Evolutionary conservation across 73 alveolate species (phyloP).

Genomic region (Paramecium sonneborni): DNA sequence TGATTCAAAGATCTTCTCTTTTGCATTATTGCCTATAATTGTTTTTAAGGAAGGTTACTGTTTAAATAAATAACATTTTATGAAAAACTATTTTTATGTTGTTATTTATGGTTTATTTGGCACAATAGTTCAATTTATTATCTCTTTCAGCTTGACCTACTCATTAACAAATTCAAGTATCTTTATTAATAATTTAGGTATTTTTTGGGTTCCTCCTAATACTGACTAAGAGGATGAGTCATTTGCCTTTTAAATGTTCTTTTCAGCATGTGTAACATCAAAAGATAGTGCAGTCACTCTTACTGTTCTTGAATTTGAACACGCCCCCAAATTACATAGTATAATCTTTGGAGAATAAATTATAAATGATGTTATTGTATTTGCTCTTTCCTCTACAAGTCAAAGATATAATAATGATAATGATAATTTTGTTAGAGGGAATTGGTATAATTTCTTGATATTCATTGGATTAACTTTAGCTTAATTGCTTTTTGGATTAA

Average conservation of each 20-base stretch:
- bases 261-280: slow-evolving; percentile 88
- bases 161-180: background rate
- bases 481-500: background rate
- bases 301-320: slow-evolving; percentile 81
- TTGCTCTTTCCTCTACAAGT: background rate
- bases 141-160: background rate
- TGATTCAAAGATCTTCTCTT: slow-evolving; percentile 85
- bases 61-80: slow-evolving; percentile 78
- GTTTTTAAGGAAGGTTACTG: slow-evolving; percentile 97
- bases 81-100: slow-evolving; percentile 90
- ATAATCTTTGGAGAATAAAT: slow-evolving; percentile 92
- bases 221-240: background rate
- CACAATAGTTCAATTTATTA: slow-evolving; percentile 83
- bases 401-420: background rate
- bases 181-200: background rate
- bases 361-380: slow-evolving; percentile 28
- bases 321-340: slow-evolving; percentile 87
- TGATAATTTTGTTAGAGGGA: background rate
- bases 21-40: slow-evolving; percentile 93
- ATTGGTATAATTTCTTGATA: slow-evolving; percentile 3
- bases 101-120: slow-evolving; percentile 94
- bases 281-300: slow-evolving; percentile 95
- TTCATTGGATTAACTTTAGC: background rate
- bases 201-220: background rate
- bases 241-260: slow-evolving; percentile 30